Percentiles rank a stretch among this genome's conserved stretches.
These are phyloP conservation scores for Racocetra persica DNA, from an alignment of 371 early-diverging fungal species.

Conservation along the genomic window DNA sequence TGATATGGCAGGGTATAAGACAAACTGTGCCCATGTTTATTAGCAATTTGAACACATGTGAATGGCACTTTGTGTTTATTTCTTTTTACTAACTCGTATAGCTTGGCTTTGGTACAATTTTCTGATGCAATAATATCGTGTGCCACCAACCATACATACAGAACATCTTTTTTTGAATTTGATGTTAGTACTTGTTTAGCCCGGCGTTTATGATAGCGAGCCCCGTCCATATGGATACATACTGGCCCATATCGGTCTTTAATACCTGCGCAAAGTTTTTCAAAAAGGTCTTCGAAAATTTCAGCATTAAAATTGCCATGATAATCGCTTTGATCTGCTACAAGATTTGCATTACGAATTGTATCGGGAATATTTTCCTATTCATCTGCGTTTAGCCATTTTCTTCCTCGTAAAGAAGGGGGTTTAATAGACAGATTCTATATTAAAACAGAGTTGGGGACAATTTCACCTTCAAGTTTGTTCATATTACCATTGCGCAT, in stretches of 20 bases:
- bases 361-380: not conserved
- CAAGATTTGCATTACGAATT: not conserved
- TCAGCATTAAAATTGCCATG: not conserved
- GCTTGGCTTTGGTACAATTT: not conserved
- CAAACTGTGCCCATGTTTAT: constrained; percentile 32
- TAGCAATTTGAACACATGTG: constrained; percentile 13
- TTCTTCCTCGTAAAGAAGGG: not conserved
- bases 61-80: constrained; percentile 1
- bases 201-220: not conserved
- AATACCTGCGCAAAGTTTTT: too few species aligned
- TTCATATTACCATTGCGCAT: not conserved
- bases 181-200: constrained; percentile 3
- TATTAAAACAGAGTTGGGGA: too few species aligned
- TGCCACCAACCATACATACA: not conserved
- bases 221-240: not conserved
- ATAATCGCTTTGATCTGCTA: not conserved
- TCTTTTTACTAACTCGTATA: constrained; percentile 20
- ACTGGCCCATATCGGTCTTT: not conserved
- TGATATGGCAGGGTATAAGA: constrained; percentile 20
- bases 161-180: not conserved
- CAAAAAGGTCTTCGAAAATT: too few species aligned
- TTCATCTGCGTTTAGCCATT: not conserved
- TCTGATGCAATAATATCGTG: not conserved
- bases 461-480: not conserved
- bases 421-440: too few species aligned